Evolutionary conservation across 345 rosid genomes (phyloP).

Genomic region (Turnera subulata): DNA sequence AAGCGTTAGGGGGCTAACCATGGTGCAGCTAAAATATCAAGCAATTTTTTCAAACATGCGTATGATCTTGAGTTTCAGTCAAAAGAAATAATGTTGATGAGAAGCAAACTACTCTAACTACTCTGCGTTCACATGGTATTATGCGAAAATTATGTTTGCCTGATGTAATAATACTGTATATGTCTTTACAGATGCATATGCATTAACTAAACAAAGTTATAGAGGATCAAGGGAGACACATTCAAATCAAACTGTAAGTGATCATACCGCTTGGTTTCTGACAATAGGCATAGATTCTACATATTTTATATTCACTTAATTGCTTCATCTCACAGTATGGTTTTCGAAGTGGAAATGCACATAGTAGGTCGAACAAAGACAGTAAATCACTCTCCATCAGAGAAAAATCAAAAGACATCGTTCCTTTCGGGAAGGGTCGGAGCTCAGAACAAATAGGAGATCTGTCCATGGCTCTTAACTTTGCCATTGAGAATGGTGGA

Average conservation of each 20-base stretch:
- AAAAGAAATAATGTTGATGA: no score
- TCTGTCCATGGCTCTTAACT: conserved; percentile 62
- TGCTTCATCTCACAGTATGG: conserved; percentile 39
- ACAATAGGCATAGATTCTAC: conserved; percentile 3
- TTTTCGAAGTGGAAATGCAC: conserved; percentile 26
- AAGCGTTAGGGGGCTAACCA: no score
- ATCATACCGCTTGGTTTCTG: conserved; percentile 1
- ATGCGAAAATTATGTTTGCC: no score
- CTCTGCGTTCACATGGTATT: no score
- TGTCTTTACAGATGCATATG: conserved; percentile 48
- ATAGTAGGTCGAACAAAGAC: conserved; percentile 24
- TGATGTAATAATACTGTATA: background rate
- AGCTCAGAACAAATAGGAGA: conserved; percentile 47
- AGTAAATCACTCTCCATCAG: conserved; percentile 24
- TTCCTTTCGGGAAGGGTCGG: conserved; percentile 45
- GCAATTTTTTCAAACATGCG: no score
- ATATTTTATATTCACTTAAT: conserved; percentile 10
- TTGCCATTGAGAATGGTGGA: conserved; percentile 76
- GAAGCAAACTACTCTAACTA: no score
- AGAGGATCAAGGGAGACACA: conserved; percentile 44
- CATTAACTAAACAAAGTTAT: conserved; percentile 39
- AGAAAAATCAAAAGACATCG: conserved; percentile 47
- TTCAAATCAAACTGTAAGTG: conserved; percentile 48
- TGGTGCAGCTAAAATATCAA: no score
- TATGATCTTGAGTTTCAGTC: no score